phyloP scores from a whole-genome alignment of 371 early-diverging fungal genomes.

The Actinomortierella ambigua region DNA sequence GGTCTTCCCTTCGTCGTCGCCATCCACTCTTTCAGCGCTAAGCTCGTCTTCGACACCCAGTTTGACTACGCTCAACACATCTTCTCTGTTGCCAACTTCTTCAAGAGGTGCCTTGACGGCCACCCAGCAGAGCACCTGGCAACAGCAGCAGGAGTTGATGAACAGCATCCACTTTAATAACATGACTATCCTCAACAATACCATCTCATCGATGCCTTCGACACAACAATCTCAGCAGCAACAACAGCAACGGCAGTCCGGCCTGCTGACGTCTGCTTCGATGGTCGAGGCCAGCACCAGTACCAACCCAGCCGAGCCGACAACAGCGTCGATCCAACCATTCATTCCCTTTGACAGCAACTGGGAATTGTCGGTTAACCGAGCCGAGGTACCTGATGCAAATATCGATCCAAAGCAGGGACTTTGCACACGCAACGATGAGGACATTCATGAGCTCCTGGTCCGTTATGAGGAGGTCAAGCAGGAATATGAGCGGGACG shows the following conservation, averaged over 20 bases:
- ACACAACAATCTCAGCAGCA: slow-evolving; percentile 12
- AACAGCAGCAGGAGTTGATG: slow-evolving; percentile 42
- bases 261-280: not conserved
- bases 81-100: too few relatives aligned
- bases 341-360: slow-evolving; percentile 34
- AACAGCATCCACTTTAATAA: slow-evolving; percentile 36
- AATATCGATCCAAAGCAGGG: slow-evolving; percentile 29
- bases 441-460: slow-evolving; percentile 12
- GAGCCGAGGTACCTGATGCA: slow-evolving; percentile 19
- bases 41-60: too few relatives aligned
- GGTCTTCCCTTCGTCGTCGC: slow-evolving; percentile 12
- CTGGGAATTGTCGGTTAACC: slow-evolving; percentile 43
- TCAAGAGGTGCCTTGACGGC: too few relatives aligned
- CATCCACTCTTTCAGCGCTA: too few relatives aligned
- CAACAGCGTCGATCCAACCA: slow-evolving; percentile 19
- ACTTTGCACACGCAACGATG: slow-evolving; percentile 15
- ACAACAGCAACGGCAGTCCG: slow-evolving; percentile 4
- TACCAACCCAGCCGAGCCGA: slow-evolving; percentile 1
- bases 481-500: slow-evolving; percentile 24
- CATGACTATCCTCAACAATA: slow-evolving; percentile 39
- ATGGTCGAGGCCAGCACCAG: not conserved
- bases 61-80: too few relatives aligned
- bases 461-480: slow-evolving; percentile 22
- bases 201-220: too few relatives aligned
- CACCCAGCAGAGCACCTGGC: slow-evolving; percentile 5